Conservation (phyloP, 495 filamentous ascomycete genomes). For the Jackrogersella multiformis region DNA sequence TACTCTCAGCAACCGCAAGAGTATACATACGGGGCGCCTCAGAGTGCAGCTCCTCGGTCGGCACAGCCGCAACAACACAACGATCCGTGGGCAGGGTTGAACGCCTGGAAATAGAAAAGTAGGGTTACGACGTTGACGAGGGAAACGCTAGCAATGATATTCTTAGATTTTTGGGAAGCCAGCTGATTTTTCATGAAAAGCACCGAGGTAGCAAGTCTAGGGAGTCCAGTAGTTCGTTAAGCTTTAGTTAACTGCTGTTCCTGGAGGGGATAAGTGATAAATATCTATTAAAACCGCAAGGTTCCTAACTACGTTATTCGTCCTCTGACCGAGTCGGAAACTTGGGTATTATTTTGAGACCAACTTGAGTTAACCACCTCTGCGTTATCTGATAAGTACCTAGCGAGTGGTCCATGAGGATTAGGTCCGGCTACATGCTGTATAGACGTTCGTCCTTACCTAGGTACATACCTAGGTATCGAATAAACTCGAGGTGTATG, state of each 20-base stretch:
- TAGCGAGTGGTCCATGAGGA: not conserved
- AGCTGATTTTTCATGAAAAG: constrained; percentile 12
- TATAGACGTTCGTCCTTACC: too few relatives aligned
- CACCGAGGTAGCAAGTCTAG: constrained; percentile 10
- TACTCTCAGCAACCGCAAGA: constrained; percentile 59
- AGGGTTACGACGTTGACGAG: constrained; percentile 20
- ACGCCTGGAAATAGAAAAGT: constrained; percentile 77
- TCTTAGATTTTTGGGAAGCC: constrained; percentile 20
- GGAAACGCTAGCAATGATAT: constrained; percentile 26
- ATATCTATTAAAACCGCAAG: constrained; percentile 19
- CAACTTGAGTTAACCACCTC: not conserved
- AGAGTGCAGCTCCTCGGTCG: constrained; percentile 46
- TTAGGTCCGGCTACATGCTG: not conserved
- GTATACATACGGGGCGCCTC: constrained; percentile 47
- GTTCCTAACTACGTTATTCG: not conserved
- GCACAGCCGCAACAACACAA: constrained; percentile 55
- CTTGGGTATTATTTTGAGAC: constrained; percentile 1
- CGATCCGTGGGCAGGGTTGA: constrained; percentile 89
- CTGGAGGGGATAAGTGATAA: constrained; percentile 18
- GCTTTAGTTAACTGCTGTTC: constrained; percentile 7
- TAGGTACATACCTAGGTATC: too few relatives aligned
- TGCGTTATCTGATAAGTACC: not conserved
- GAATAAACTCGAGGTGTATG: too few relatives aligned
- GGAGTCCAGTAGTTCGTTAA: constrained; percentile 6
- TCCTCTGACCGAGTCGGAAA: not conserved